These are phyloP conservation scores for Gossypium longicalyx DNA, from an alignment of 345 rosid genomes.

Conservation along the genomic window DNA sequence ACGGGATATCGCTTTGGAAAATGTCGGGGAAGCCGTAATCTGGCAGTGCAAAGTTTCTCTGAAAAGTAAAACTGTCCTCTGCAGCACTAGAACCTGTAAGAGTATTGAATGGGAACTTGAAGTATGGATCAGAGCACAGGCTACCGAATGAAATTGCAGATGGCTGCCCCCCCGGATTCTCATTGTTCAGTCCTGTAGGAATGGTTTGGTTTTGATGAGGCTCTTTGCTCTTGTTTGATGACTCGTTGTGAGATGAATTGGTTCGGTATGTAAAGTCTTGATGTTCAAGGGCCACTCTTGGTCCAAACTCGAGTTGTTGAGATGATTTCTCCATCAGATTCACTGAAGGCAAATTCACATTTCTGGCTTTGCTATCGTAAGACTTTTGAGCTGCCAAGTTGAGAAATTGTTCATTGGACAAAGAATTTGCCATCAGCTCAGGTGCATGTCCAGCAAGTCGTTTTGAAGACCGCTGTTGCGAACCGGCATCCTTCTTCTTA, in stretches of 20 bases:
- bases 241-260: background rate
- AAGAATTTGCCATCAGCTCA: constrained; percentile 10
- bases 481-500: constrained; percentile 13
- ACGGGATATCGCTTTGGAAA: constrained; percentile 29
- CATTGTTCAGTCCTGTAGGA: background rate
- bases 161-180: constrained; percentile 19
- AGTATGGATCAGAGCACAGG: constrained; percentile 44
- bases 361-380: background rate
- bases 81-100: constrained; percentile 28
- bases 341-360: constrained; percentile 2
- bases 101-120: constrained; percentile 49
- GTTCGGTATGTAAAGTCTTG: background rate
- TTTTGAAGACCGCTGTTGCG: constrained; percentile 28
- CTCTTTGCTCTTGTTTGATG: constrained; percentile 14
- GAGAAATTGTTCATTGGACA: constrained; percentile 2
- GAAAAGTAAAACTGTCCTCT: constrained; percentile 34
- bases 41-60: constrained; percentile 25
- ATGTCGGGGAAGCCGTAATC: constrained; percentile 33
- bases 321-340: background rate
- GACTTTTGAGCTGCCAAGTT: constrained; percentile 5
- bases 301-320: constrained; percentile 13
- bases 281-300: constrained; percentile 2
- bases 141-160: constrained; percentile 20
- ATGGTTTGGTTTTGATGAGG: constrained; percentile 14
- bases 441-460: constrained; percentile 23